Evolutionary conservation across 2,329 filamentous ascomycete genomes (phyloP).

Genomic region (Calonectria ilicicola): DNA sequence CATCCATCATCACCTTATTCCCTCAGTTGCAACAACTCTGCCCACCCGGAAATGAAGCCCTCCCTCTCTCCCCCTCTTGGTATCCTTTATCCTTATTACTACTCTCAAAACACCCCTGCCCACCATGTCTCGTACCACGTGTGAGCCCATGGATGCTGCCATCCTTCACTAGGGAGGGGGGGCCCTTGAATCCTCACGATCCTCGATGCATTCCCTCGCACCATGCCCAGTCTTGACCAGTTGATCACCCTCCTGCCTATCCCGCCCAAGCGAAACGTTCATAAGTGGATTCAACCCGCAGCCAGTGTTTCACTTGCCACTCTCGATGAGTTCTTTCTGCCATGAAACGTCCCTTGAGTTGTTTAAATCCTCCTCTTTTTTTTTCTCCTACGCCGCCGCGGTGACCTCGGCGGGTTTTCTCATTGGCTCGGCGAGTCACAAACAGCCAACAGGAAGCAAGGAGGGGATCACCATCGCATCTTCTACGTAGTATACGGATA

Average conservation of each 20-base stretch:
- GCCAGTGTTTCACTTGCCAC: no score
- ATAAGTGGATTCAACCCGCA: no score
- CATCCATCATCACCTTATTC: conserved; percentile 2
- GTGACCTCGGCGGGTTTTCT: no score
- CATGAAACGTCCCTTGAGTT: no score
- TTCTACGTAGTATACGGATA: no score
- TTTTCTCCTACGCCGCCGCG: no score
- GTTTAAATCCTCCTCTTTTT: no score
- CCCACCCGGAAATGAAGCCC: not conserved
- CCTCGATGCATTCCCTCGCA: not conserved
- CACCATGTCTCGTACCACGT: not conserved
- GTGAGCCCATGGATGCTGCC: not conserved
- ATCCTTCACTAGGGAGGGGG: not conserved
- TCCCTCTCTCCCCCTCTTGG: not conserved
- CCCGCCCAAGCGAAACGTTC: not conserved
- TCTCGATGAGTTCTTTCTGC: no score
- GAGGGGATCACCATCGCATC: no score
- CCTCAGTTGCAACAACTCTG: not conserved
- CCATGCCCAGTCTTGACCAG: not conserved
- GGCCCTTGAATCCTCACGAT: not conserved
- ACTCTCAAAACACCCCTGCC: not conserved
- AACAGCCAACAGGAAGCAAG: no score
- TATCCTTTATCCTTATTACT: no score
- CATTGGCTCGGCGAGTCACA: no score
- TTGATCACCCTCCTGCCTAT: not conserved